phyloP scores from a whole-genome alignment of 805 yeast genomes.

The Phaffomyces opuntiae region DNA sequence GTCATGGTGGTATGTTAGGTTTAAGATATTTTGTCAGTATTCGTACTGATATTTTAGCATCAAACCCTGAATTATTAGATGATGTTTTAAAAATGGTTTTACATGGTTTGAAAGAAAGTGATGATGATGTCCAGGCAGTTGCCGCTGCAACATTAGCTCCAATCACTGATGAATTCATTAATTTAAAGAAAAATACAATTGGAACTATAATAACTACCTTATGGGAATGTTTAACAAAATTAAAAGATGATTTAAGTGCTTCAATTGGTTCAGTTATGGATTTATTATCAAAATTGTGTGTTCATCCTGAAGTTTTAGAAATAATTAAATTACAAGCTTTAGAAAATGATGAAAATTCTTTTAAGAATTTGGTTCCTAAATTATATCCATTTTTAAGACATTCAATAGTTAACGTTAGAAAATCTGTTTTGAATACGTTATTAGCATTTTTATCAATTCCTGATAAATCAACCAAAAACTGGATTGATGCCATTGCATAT shows the following conservation, averaged over 20 bases:
- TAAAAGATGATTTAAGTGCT: slow-evolving; percentile 89
- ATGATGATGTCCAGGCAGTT: slow-evolving; percentile 96
- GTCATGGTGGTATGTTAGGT: slow-evolving; percentile 97
- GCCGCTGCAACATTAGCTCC: slow-evolving; percentile 92
- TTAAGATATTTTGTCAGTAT: slow-evolving; percentile 87
- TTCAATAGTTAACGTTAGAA: slow-evolving; percentile 85
- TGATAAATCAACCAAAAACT: slow-evolving; percentile 46
- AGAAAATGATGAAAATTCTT: slow-evolving; percentile 46
- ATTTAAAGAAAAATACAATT: slow-evolving; percentile 42
- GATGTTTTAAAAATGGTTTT: slow-evolving; percentile 78
- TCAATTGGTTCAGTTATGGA: slow-evolving; percentile 97
- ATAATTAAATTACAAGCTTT: slow-evolving; percentile 59
- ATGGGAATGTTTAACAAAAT: slow-evolving; percentile 83
- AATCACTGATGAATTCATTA: slow-evolving; percentile 81
- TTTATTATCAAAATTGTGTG: slow-evolving; percentile 77
- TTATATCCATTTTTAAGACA: slow-evolving; percentile 90
- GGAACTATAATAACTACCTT: slow-evolving; percentile 53
- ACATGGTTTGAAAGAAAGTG: slow-evolving; percentile 71
- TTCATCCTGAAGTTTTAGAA: slow-evolving; percentile 69
- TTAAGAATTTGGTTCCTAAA: slow-evolving; percentile 77
- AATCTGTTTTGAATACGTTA: slow-evolving; percentile 77
- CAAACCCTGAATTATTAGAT: slow-evolving; percentile 49
- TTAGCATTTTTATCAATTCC: slow-evolving; percentile 62
- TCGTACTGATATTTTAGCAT: slow-evolving; percentile 66
- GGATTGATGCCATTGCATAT: slow-evolving; percentile 73